Conservation (phyloP, 306 rosid species). For the Pyrus betulifolia region DNA sequence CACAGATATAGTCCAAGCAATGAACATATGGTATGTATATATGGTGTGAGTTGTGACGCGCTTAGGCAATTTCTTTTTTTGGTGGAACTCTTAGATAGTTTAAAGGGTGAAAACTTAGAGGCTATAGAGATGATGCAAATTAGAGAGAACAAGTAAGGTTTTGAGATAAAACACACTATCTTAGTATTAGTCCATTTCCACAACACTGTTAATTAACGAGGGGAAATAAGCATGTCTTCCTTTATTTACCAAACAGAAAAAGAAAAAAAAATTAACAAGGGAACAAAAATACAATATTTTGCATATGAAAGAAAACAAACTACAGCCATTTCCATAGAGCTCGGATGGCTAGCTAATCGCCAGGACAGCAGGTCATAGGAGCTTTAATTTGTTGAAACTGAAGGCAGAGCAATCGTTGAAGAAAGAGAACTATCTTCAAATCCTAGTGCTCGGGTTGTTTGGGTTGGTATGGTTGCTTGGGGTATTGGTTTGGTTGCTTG, state of each 20-base stretch:
- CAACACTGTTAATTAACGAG: neutral
- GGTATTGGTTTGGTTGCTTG: neutral
- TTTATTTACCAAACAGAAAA: neutral
- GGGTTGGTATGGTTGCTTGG: neutral
- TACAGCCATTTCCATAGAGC: neutral
- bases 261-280: neutral
- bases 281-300: neutral
- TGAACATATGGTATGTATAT: too few relatives aligned
- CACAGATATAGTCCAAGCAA: too few relatives aligned
- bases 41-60: neutral
- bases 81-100: too few relatives aligned
- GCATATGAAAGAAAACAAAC: neutral
- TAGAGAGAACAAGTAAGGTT: neutral
- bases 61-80: too few relatives aligned
- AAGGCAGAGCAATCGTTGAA: neutral
- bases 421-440: neutral
- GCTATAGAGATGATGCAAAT: neutral
- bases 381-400: neutral
- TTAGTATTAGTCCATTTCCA: neutral
- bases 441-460: slow-evolving; percentile 6
- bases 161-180: neutral
- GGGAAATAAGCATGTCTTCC: neutral
- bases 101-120: neutral
- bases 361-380: neutral
- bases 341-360: neutral